Conservation (phyloP, 805 yeast genomes). For the Zygosaccharomyces pseudorouxii region DNA sequence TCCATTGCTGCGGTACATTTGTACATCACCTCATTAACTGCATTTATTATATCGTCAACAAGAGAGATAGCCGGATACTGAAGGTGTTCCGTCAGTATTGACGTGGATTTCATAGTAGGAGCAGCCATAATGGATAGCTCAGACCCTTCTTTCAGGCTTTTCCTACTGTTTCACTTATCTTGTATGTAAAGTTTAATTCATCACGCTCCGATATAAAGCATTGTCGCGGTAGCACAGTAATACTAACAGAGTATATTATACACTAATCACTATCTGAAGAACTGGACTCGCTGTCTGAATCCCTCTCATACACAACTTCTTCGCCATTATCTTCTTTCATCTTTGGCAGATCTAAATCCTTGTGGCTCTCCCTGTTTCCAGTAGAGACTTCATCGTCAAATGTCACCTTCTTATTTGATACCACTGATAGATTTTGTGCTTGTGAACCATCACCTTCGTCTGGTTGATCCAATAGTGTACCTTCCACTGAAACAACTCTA, state of each 20-base stretch:
- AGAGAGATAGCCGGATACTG: constrained; percentile 80
- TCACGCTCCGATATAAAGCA: not conserved
- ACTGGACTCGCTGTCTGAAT: constrained; percentile 28
- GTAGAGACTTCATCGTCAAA: constrained; percentile 43
- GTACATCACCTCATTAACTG: constrained; percentile 78
- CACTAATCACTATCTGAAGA: constrained; percentile 26
- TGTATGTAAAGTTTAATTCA: not conserved
- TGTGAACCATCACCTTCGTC: constrained; percentile 37
- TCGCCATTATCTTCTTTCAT: constrained; percentile 35
- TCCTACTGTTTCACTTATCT: not conserved
- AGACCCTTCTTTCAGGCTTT: not conserved
- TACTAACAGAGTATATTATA: not conserved
- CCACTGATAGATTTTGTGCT: constrained; percentile 51
- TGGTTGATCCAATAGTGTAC: constrained; percentile 53
- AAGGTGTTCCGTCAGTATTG: constrained; percentile 75
- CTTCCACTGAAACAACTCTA: constrained; percentile 78
- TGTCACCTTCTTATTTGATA: constrained; percentile 43
- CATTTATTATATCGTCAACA: constrained; percentile 82
- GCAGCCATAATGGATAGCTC: constrained; percentile 31
- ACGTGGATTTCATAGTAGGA: constrained; percentile 39
- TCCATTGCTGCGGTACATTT: constrained; percentile 79
- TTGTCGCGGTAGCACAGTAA: not conserved
- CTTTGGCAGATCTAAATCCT: constrained; percentile 32
- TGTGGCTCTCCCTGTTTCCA: constrained; percentile 35
- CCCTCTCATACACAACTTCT: constrained; percentile 34